Base-by-base conservation (phyloP, 176 grass and related monocot genomes). In the Areca catechu region DNA sequence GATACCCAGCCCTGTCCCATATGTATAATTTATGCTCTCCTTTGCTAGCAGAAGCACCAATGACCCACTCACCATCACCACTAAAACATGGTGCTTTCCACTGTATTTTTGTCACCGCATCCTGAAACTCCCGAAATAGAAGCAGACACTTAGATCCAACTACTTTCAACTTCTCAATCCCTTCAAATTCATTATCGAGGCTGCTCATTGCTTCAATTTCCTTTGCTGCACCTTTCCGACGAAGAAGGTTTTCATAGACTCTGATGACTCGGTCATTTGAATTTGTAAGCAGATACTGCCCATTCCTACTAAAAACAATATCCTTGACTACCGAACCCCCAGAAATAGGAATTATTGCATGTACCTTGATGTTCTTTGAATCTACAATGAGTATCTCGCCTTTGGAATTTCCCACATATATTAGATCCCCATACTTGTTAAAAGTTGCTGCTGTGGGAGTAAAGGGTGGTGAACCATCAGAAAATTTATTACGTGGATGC, bases 21-120 rank as follows among this genome's bases (percentile, higher is more conserved):
- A 98, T 88, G 71, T 92, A 86, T 58, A 98, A 67, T 51, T 83
- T 89, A 65, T 92, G 93, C 70, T 98, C 93, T 60, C 93, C 93
- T 89, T 98, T 98, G 73, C 74, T 98, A 60, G 88, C 88, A 75
- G 87, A 92, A 58, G 88, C 93, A 72, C 93, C 93, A 67, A 98
- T 74, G 24, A 98, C 88, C 93, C 93, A 98, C 56, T 98, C 93
- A 58, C 75, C 84, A 68, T 98, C 85, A 62, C 93, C 93, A 80
- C 93, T 92, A 57, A 98, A 98, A 67, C 93, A 89, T 24, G 93
- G 93, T 70, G 88, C 77, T 73, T 98, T 98, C 93, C 93, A 98
- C 74, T 92, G 93, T 61, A 89, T 88, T 71, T 84, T 98, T 53
- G 93, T 85, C 58, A 98, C 83, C 19, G 74, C 75, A 85, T 98